A percentile compares a stretch with the other conserved stretches of the same genome.
phyloP scores from a whole-genome alignment of 768 basidiomycete genomes.

The Galerina marginata region DNA sequence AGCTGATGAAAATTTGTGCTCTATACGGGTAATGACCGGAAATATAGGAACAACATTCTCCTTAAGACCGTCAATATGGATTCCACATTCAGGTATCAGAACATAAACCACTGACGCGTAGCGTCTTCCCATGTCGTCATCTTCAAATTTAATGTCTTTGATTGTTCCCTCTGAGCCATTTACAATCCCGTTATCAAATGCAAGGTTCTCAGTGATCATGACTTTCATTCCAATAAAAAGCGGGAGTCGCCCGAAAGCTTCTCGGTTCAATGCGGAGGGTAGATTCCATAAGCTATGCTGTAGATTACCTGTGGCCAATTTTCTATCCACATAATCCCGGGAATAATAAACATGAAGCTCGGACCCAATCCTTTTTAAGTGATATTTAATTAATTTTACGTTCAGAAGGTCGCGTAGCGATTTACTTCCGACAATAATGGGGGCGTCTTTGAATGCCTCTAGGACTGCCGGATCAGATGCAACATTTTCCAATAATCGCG shows the following conservation, averaged over 20 bases:
- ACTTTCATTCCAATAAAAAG: not conserved
- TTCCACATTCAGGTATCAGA: not conserved
- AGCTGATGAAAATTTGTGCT: not conserved
- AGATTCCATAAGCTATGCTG: not conserved
- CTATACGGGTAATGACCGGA: not conserved
- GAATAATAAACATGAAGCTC: not conserved
- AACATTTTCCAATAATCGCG: not conserved
- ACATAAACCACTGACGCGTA: not conserved
- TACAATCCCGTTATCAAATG: too few relatives aligned
- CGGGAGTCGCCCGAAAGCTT: not conserved
- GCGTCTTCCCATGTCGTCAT: not conserved
- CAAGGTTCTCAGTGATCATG: not conserved
- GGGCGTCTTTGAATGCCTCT: not conserved
- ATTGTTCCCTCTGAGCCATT: not conserved
- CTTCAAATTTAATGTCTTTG: not conserved
- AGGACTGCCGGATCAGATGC: not conserved
- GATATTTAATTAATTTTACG: not conserved
- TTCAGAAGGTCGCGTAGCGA: constrained; percentile 1
- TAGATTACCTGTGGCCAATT: not conserved
- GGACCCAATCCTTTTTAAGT: not conserved
- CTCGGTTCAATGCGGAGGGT: not conserved
- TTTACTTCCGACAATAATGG: constrained; percentile 5
- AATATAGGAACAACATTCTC: not conserved
- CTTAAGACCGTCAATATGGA: not conserved
- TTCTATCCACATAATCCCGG: not conserved